Evolutionary conservation across 768 basidiomycete species (phyloP), one percentile per base, ranked within the genome.

Genomic region (Suillus occidentalis): DNA sequence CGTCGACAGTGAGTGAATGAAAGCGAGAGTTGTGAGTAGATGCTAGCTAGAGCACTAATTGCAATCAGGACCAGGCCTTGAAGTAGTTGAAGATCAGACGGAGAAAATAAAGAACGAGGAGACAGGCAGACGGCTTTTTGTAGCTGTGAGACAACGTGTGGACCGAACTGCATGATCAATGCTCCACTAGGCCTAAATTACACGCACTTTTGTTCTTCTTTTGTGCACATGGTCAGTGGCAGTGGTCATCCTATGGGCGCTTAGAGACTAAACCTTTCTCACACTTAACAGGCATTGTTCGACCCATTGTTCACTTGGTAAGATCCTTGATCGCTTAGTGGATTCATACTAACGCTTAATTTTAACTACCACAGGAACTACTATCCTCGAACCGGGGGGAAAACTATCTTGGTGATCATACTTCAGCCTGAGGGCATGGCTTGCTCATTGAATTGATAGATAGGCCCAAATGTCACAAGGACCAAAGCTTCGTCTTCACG

Each of bases 41-140:
- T 62, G 65, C 61, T 63, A 40, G 43, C 52, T 64, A 22, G 42
- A 67, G 62, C 50, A 67, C 50, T 63, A 34, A 64, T 50, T n/a
- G 25, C 4, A 59, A 59, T 56, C 16, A 62, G 60, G 60, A 55
- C 34, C 34, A n/a, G 13, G 20, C 53, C 53, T 55, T n/a, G 10
- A 7, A 55, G 28, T 10, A 53, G 53, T 36, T 55, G 18, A 34
- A 31, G 13, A 52, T 55, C 20, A 61, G 28, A 52, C 42, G 60
- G 42, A 18, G 16, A 53, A 25, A 52, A 25, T 42, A 42, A 18
- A 16, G 60, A 61, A 61, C n/a, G 18, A 61, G 3, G 7, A 10
- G 45, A 28, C 60, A 61, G 31, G 20, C 20, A 55, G 20, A 13
- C 34, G 16, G 18, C 20, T 34, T 10, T 55, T 55, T 55, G 53